A percentile compares a stretch with the other conserved stretches of the same genome.
Evolutionary conservation across 2,329 filamentous ascomycete species (phyloP).

Genomic region (Penicillium sp.): DNA sequence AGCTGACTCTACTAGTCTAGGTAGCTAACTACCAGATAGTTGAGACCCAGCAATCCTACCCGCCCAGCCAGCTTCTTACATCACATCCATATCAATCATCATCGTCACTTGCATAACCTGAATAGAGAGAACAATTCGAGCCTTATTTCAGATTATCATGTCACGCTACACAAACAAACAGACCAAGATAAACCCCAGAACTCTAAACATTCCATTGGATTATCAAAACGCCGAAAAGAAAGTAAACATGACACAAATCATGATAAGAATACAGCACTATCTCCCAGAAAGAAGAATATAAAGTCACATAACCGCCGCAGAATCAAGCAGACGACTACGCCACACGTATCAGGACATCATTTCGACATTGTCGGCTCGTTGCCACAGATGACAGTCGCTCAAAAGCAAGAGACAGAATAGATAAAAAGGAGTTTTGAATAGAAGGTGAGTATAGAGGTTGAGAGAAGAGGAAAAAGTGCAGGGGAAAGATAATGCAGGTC

Average conservation of each 20-base stretch:
- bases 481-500: neutral
- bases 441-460: neutral
- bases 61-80: too few species aligned
- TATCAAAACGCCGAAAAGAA: slow-evolving; percentile 7
- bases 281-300: slow-evolving; percentile 14
- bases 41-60: too few species aligned
- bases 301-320: slow-evolving; percentile 11
- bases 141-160: neutral
- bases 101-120: neutral
- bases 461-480: slow-evolving; percentile 2
- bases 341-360: slow-evolving; percentile 26
- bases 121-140: neutral
- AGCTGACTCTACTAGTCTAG: too few species aligned
- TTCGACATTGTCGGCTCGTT: slow-evolving; percentile 29
- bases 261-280: slow-evolving; percentile 14
- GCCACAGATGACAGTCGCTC: slow-evolving; percentile 28
- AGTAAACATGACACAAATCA: slow-evolving; percentile 9
- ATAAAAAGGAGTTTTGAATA: slow-evolving; percentile 2
- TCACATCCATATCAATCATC: too few species aligned
- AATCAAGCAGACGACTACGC: slow-evolving; percentile 10
- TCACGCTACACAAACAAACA: neutral
- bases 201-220: neutral
- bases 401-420: slow-evolving; percentile 22
- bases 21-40: too few species aligned
- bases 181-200: neutral